A percentile compares a stretch with the other conserved stretches of the same genome.
Conservation (phyloP, 2,329 filamentous ascomycete genomes). For the Elsinoe batatas region DNA sequence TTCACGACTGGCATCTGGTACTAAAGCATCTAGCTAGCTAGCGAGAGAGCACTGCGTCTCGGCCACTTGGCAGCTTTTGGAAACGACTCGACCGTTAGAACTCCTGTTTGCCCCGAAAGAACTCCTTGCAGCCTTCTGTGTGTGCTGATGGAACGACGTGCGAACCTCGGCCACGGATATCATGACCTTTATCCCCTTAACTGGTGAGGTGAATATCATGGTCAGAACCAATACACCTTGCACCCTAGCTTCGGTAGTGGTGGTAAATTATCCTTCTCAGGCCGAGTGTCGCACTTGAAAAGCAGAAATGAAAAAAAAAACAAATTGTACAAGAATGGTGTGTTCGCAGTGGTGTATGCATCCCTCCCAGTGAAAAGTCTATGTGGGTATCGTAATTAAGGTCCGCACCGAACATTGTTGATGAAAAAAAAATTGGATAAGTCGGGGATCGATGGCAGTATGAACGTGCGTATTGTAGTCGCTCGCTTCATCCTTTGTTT, state of each 20-base stretch:
- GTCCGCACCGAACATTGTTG: not conserved
- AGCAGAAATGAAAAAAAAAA: not conserved
- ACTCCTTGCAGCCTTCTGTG: too few relatives aligned
- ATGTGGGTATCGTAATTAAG: conserved; percentile 11
- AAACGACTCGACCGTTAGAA: too few relatives aligned
- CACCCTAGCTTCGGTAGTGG: not conserved
- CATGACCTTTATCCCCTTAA: not conserved
- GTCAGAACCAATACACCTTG: not conserved
- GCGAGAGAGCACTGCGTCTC: too few relatives aligned
- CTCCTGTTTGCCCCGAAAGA: too few relatives aligned
- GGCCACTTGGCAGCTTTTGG: too few relatives aligned
- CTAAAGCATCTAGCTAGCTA: too few relatives aligned
- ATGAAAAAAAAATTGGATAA: not conserved
- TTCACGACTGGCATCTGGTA: too few relatives aligned
- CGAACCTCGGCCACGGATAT: too few relatives aligned
- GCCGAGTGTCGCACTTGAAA: not conserved
- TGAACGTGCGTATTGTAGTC: not conserved
- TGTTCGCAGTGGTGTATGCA: not conserved
- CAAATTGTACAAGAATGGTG: not conserved
- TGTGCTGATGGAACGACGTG: too few relatives aligned
- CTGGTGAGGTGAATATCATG: not conserved
- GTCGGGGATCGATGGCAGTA: not conserved
- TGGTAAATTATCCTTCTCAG: not conserved
- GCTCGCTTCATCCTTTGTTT: not conserved
- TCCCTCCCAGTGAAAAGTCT: conserved; percentile 10